Evolutionary conservation across 352 stramenopile species (phyloP), one percentile per base, ranked within the genome.

Genomic region (Globisporangium sylvaticum): DNA sequence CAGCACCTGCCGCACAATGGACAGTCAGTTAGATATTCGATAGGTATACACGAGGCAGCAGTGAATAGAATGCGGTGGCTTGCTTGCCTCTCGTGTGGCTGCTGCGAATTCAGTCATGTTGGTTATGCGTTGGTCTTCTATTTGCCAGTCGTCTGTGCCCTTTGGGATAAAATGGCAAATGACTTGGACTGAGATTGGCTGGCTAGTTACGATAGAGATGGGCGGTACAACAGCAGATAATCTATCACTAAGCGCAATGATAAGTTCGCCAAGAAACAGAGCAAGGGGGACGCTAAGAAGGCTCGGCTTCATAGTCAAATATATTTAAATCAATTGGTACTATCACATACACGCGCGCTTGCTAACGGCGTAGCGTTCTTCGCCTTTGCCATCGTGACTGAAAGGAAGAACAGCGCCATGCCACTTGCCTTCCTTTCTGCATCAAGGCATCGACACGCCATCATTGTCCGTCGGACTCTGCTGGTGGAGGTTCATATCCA

Each of bases 1-100:
- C 58, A 88, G 61, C 46, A 84, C 74, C 77, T 88, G 14, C 14
- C 39, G 8, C 3, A 48, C 37, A n/a, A 10, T 53, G 22, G 9
- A 59, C 10, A 59, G 15, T 20, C 50, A 29, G 24, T 27, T 48
- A 18, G 20, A 9, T 29, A 1, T 1, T 1, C n/a, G n/a, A 8
- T 22, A 18, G 22, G 18, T 9, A 20, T 50, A 22, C 18, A 22
- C 18, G 12, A 12, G 42, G 5, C 39, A 48, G 31, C 24, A 60
- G 22, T 6, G 14, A 27, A 32, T 56, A 22, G 22, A 29, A 18
- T 31, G 24, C 12, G 12, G 50, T n/a, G 50, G 54, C 15, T n/a
- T 14, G 50, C 24, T 50, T 56, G 27, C 62, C 39, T 62, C 54
- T 29, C n/a, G 63, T 46, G 63, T 55, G 27, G 27, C 52, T 34